Evolutionary conservation across 441 rosid genomes (phyloP).

Genomic region (Populus hybrid): DNA sequence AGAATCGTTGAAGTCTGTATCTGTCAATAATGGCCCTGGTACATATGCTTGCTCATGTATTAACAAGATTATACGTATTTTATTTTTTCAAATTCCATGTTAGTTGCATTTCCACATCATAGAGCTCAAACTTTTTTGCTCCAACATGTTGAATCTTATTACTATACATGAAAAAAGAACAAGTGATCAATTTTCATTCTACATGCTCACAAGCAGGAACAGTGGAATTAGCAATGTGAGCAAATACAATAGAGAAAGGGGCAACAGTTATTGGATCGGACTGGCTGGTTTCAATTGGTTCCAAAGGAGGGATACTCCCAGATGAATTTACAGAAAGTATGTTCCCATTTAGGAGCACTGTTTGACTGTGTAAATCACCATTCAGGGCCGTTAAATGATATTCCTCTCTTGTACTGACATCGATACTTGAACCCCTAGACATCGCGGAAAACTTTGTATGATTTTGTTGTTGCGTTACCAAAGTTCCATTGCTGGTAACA

Average conservation of each 20-base stretch:
- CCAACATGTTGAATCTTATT: background rate
- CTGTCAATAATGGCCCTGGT: background rate
- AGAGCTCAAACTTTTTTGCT: background rate
- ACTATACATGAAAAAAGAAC: background rate
- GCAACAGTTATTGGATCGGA: slow-evolving; percentile 35
- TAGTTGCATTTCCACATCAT: background rate
- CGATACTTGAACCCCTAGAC: slow-evolving; percentile 5
- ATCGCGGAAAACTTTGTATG: slow-evolving; percentile 20
- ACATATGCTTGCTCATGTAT: background rate
- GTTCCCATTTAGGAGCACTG: slow-evolving; percentile 38
- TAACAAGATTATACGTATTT: too few species aligned
- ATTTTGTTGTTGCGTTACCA: slow-evolving; percentile 3
- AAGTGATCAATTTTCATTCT: background rate
- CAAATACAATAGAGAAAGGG: slow-evolving; percentile 44
- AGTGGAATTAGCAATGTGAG: slow-evolving; percentile 22
- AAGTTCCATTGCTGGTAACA: background rate
- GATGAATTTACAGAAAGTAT: slow-evolving; percentile 28
- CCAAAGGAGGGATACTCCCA: slow-evolving; percentile 35
- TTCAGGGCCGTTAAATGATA: slow-evolving; percentile 45
- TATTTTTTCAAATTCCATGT: background rate
- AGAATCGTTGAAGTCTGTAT: background rate
- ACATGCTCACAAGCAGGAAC: slow-evolving; percentile 34
- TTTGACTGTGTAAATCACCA: slow-evolving; percentile 42
- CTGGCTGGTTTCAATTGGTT: slow-evolving; percentile 24
- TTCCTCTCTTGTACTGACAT: slow-evolving; percentile 29